phyloP scores from a whole-genome alignment of 1,284 basidiomycete genomes.

The Erythrobasidium hasegawianum region DNA sequence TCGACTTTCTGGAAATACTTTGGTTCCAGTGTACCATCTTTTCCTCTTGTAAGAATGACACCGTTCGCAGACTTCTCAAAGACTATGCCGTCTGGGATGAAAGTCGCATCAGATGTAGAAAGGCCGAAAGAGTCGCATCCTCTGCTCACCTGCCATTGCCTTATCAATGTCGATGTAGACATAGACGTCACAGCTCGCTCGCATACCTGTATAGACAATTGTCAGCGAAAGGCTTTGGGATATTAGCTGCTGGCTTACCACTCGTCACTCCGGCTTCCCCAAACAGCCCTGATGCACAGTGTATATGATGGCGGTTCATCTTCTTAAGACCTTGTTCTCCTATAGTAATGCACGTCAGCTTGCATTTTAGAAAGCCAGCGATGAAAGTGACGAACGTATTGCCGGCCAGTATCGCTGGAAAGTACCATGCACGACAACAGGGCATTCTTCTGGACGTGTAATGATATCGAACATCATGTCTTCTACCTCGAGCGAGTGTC shows the following conservation, averaged over 20 bases:
- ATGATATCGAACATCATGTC: constrained; percentile 66
- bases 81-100: constrained; percentile 58
- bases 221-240: too few species aligned
- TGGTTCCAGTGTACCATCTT: constrained; percentile 57
- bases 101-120: neutral
- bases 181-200: constrained; percentile 64
- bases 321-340: constrained; percentile 68
- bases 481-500: constrained; percentile 76
- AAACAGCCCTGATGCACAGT: constrained; percentile 64
- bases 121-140: neutral
- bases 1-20: constrained; percentile 65
- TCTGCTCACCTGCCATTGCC: constrained; percentile 55
- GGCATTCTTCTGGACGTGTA: constrained; percentile 60
- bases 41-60: constrained; percentile 74
- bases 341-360: constrained; percentile 43
- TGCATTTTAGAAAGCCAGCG: too few species aligned
- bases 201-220: constrained; percentile 68
- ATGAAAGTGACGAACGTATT: constrained; percentile 62
- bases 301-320: constrained; percentile 83
- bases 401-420: constrained; percentile 61
- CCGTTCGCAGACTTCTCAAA: constrained; percentile 76
- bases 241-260: constrained; percentile 53
- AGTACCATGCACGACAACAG: constrained; percentile 76
- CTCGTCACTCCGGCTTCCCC: constrained; percentile 65
- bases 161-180: constrained; percentile 70